Conservation (phyloP, 441 rosid genomes). For the Erodium moschatum region DNA sequence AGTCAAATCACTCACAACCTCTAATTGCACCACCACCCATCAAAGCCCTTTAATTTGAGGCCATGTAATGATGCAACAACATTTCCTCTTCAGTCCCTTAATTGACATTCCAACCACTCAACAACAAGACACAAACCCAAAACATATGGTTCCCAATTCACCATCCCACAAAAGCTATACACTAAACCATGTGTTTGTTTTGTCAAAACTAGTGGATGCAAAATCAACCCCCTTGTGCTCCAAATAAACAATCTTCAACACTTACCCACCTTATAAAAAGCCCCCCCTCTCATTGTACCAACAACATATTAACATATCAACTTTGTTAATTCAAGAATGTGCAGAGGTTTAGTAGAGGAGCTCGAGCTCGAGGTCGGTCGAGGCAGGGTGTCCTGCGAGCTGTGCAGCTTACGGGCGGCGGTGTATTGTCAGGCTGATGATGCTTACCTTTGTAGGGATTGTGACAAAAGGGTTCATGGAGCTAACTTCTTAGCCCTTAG, state of each 20-base stretch:
- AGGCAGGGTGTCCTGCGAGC: conserved; percentile 24
- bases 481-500: conserved; percentile 77
- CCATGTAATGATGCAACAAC: neutral
- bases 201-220: neutral
- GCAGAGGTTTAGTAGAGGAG: conserved; percentile 3
- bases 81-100: too few species aligned
- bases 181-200: neutral
- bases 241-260: neutral
- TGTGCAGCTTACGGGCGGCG: conserved; percentile 46
- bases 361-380: too few species aligned
- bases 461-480: conserved; percentile 38
- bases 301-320: neutral
- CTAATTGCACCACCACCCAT: neutral
- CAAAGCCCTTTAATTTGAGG: neutral
- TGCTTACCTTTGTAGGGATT: conserved; percentile 50
- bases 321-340: neutral
- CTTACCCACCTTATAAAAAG: too few species aligned
- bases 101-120: too few species aligned
- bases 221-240: neutral
- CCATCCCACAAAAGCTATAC: too few species aligned
- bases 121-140: neutral
- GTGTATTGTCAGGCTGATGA: conserved; percentile 75
- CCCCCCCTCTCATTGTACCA: neutral
- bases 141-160: too few species aligned
- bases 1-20: neutral